These are phyloP conservation scores for Microsporum ferrugineum DNA, from an alignment of 2,329 filamentous ascomycete species.

Conservation along the genomic window DNA sequence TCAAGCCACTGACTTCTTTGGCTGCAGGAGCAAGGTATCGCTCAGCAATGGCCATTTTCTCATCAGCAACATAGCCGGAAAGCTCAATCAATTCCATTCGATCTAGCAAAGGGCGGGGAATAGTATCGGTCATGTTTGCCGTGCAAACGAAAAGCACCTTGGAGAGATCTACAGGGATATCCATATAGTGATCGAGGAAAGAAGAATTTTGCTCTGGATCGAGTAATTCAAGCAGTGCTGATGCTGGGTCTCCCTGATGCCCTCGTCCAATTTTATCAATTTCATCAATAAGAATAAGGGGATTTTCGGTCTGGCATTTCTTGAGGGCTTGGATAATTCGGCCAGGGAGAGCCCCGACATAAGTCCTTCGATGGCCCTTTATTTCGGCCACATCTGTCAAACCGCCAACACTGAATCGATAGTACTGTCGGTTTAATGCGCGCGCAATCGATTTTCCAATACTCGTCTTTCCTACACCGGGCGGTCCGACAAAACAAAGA, in stretches of 20 bases:
- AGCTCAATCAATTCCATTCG: slow-evolving; percentile 97
- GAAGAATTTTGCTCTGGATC: slow-evolving; percentile 96
- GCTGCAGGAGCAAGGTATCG: slow-evolving; percentile 83
- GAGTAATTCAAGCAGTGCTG: slow-evolving; percentile 80
- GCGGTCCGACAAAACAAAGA: slow-evolving; percentile 90
- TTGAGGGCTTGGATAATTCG: slow-evolving; percentile 97
- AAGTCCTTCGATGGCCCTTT: slow-evolving; percentile 92
- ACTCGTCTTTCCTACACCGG: slow-evolving; percentile 95
- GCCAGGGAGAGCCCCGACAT: slow-evolving; percentile 88
- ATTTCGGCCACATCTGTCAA: slow-evolving; percentile 97
- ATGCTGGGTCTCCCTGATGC: slow-evolving; percentile 92
- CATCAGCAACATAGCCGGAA: slow-evolving; percentile 91
- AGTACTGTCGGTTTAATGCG: slow-evolving; percentile 90
- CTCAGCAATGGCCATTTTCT: slow-evolving; percentile 98
- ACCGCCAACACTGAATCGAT: slow-evolving; percentile 94
- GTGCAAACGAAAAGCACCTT: slow-evolving; percentile 98
- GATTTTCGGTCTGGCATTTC: slow-evolving; percentile 98
- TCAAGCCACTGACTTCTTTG: slow-evolving; percentile 84
- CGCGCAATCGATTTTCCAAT: slow-evolving; percentile 97
- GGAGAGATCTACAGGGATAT: slow-evolving; percentile 91
- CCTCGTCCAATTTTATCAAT: slow-evolving; percentile 96
- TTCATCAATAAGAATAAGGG: slow-evolving; percentile 90
- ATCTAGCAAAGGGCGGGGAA: slow-evolving; percentile 82
- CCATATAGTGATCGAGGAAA: slow-evolving; percentile 97
- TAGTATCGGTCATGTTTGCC: slow-evolving; percentile 97